Evolutionary conservation across 441 rosid species (phyloP).

Genomic region (Aquilaria agallochum): DNA sequence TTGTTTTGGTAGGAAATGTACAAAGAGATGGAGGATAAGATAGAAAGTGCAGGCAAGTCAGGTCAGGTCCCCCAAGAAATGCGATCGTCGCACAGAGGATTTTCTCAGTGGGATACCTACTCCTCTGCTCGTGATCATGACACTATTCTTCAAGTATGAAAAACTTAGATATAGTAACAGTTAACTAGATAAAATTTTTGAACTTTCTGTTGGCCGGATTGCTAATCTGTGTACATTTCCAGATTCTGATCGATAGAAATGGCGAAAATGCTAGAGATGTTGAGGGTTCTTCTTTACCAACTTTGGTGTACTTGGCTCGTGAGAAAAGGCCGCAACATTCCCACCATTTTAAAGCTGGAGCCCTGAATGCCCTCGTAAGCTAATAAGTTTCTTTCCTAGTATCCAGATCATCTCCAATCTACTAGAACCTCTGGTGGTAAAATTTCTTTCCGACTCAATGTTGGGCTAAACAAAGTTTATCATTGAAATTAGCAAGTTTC

Average conservation of each 20-base stretch:
- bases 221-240: background rate
- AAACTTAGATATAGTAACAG: background rate
- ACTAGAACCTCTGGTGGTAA: too few relatives aligned
- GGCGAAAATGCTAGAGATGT: conserved; percentile 15
- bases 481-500: background rate
- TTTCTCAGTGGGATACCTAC: conserved; percentile 24
- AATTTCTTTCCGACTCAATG: too few relatives aligned
- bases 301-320: conserved; percentile 33
- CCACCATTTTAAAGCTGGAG: conserved; percentile 38
- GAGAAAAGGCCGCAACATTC: conserved; percentile 24
- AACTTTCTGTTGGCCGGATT: background rate
- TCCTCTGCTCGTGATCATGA: conserved; percentile 17
- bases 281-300: conserved; percentile 21
- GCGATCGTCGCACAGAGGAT: conserved; percentile 16
- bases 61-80: conserved; percentile 18
- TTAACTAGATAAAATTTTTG: background rate
- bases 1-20: conserved; percentile 16
- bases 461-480: too few relatives aligned
- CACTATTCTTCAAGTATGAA: conserved; percentile 24
- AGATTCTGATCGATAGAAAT: conserved; percentile 21
- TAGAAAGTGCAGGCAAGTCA: conserved; percentile 9
- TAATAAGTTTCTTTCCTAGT: conserved; percentile 3
- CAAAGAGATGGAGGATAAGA: conserved; percentile 16
- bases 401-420: background rate
- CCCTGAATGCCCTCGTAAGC: conserved; percentile 16